Evolutionary conservation across 1,284 basidiomycete genomes (phyloP).

Genomic region (Papiliotrema laurentii): DNA sequence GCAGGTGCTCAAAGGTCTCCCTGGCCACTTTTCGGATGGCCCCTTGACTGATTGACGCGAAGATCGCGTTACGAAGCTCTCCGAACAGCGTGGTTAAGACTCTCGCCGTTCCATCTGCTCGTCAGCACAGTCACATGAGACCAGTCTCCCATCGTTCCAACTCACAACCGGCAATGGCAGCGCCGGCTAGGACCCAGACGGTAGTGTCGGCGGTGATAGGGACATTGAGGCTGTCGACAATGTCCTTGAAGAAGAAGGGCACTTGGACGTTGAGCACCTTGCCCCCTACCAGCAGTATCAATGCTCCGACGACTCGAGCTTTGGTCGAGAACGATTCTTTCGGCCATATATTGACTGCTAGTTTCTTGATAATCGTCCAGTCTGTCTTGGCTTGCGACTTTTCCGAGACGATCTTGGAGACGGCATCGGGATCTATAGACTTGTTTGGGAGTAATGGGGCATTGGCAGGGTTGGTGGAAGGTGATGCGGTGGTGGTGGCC

Average conservation of each 20-base stretch:
- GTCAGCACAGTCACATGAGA: constrained; percentile 2
- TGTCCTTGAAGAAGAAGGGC: constrained; percentile 87
- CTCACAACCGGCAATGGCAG: constrained; percentile 84
- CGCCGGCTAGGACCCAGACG: constrained; percentile 86
- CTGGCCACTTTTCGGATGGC: constrained; percentile 90
- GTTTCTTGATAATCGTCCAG: constrained; percentile 55
- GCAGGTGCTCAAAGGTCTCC: constrained; percentile 87
- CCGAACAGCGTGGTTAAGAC: constrained; percentile 84
- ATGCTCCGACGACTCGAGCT: constrained; percentile 75
- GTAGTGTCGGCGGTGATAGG: constrained; percentile 72
- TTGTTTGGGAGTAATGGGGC: constrained; percentile 3
- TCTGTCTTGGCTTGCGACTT: constrained; percentile 43
- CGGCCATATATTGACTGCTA: constrained; percentile 58
- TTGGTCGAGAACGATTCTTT: constrained; percentile 53
- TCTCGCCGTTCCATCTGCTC: constrained; percentile 79
- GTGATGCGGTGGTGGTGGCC: neutral
- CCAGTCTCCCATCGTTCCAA: constrained; percentile 24
- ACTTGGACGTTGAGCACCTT: constrained; percentile 98
- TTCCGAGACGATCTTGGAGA: constrained; percentile 8
- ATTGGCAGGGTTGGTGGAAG: neutral
- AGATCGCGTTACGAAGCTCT: constrained; percentile 91
- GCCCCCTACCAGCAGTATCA: constrained; percentile 73
- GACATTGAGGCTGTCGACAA: constrained; percentile 85
- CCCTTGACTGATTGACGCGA: constrained; percentile 90
- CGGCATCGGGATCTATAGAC: no score